Percentiles rank a stretch among this genome's conserved stretches.
Evolutionary conservation across 169 alveolate species (phyloP).

Genomic region (Plasmodium gonderi): DNA sequence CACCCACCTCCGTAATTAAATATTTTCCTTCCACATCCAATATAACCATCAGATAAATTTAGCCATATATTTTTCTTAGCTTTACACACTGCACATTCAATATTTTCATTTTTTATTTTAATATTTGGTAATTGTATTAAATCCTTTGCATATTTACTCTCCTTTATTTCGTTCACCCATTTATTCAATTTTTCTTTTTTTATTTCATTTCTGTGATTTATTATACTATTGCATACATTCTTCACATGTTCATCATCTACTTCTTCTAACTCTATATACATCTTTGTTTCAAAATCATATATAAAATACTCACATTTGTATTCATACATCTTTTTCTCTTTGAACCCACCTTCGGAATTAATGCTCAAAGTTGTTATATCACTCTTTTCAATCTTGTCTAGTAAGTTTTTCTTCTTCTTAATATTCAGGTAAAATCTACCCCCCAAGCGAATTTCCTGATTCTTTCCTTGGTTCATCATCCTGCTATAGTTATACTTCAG

Average conservation of each 20-base stretch:
- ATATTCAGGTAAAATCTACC: slow-evolving; percentile 48
- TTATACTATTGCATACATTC: slow-evolving; percentile 29
- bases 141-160: slow-evolving; percentile 62
- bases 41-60: slow-evolving; percentile 80
- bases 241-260: slow-evolving; percentile 17
- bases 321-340: slow-evolving; percentile 25
- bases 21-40: slow-evolving; percentile 92
- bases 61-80: slow-evolving; percentile 49
- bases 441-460: background rate
- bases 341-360: slow-evolving; percentile 62
- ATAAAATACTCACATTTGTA: slow-evolving; percentile 18
- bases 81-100: slow-evolving; percentile 67
- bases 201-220: slow-evolving; percentile 39
- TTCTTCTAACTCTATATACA: slow-evolving; percentile 17
- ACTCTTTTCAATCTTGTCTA: slow-evolving; percentile 41
- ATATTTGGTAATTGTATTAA: slow-evolving; percentile 30
- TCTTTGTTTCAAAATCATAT: slow-evolving; percentile 15
- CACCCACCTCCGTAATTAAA: slow-evolving; percentile 92
- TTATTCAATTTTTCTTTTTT: slow-evolving; percentile 44
- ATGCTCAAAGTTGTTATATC: slow-evolving; percentile 30
- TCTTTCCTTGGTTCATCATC: background rate
- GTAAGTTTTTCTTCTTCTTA: slow-evolving; percentile 35
- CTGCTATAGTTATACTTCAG: slow-evolving; percentile 20
- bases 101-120: slow-evolving; percentile 51
- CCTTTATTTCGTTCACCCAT: slow-evolving; percentile 63